These are phyloP conservation scores for Phytophthora foliorum DNA, from an alignment of 352 stramenopile genomes.

Conservation along the genomic window DNA sequence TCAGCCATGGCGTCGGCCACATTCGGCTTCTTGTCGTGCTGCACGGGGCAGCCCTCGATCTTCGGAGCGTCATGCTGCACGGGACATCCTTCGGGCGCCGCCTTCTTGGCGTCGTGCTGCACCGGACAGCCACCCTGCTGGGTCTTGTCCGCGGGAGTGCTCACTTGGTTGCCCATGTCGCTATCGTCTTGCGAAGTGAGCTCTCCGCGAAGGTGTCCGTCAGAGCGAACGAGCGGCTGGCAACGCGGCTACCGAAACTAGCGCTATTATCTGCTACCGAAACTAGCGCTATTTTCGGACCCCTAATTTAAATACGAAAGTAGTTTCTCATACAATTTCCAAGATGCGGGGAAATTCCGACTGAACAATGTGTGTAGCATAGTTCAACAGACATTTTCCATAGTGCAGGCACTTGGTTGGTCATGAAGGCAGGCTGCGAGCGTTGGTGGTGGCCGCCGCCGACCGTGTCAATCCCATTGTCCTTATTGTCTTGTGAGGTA, in stretches of 20 bases:
- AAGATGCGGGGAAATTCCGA: conserved; percentile 20
- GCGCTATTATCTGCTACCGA: neutral
- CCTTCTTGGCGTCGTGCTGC: conserved; percentile 52
- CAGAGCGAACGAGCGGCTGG: conserved; percentile 22
- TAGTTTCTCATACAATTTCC: conserved; percentile 8
- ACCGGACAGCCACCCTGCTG: conserved; percentile 56
- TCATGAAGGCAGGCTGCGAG: conserved; percentile 11
- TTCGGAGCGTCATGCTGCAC: conserved; percentile 60
- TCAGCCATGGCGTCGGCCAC: conserved; percentile 37
- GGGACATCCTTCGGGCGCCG: conserved; percentile 54
- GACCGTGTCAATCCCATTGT: conserved; percentile 51
- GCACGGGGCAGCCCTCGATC: conserved; percentile 70
- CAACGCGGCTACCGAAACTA: neutral
- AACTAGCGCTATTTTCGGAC: conserved; percentile 17
- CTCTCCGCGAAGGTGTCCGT: neutral
- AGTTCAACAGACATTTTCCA: conserved; percentile 28
- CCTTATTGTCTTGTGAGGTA: conserved; percentile 86
- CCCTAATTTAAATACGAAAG: neutral
- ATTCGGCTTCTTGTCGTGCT: conserved; percentile 57
- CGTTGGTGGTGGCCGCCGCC: conserved; percentile 28
- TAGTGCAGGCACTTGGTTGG: conserved; percentile 44
- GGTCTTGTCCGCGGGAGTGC: conserved; percentile 36
- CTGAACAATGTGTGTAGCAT: conserved; percentile 3
- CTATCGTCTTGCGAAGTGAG: conserved; percentile 17
- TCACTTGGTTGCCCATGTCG: conserved; percentile 78